Evolutionary conservation across 352 stramenopile genomes (phyloP), one percentile per base, ranked within the genome.

Genomic region (Nothophytophthora sp.): DNA sequence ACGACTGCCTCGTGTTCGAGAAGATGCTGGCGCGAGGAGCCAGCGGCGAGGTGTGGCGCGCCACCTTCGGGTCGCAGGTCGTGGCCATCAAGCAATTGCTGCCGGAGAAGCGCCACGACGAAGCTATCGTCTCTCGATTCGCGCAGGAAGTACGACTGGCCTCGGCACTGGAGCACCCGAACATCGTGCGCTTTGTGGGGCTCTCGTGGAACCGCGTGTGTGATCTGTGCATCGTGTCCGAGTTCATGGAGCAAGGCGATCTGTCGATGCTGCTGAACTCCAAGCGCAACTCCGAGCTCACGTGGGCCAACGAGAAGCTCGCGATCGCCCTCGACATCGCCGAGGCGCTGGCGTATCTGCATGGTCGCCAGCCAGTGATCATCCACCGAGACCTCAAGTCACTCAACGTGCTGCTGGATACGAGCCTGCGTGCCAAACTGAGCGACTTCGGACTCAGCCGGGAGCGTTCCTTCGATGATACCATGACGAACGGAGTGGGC

Each of bases 311-410:
- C 7, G 73, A 85, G 28, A 90, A 90, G 51, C 56, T 88, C 12
- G 58, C 40, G 5, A 76, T 90, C n/a, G 74, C 76, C 18, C 55
- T 67, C 8, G 73, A 87, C 33, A 73, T 90, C 12, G 79, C 76
- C 0, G 68, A 76, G 23, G 79, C 76, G 6, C 55, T 90, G 25
- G 64, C 68, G n/a, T 90, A 90, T 55, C 53, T 90, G 5, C 79
- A 90, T 27, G 76, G 63, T 13, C 53, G 73, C 11, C 49, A 67
- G 18, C 79, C 76, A 10, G 53, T 68, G 18, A 77, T 90, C 50
- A 79, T 88, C 43, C 79, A 90, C 39, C 73, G 79, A 4, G 76
- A 90, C 48, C 61, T 86, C 50, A 90, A 88, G 49, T 86, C 76
- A 9, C 55, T 79, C 41, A 90, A 90, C 36, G 61, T 90, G 1